Conservation (phyloP, 73 alveolate species). For the Stentor coeruleus region DNA sequence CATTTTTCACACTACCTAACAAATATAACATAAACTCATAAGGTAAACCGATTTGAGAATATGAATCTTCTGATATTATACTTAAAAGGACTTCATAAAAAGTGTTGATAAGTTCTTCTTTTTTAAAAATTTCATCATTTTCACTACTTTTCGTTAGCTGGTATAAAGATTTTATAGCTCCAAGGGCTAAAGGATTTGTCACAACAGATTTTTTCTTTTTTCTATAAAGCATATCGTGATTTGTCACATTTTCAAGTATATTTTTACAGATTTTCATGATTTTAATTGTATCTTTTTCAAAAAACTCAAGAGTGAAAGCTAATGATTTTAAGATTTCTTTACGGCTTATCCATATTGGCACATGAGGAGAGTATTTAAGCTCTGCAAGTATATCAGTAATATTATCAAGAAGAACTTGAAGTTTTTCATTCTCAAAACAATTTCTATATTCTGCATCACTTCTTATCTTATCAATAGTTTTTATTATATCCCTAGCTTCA, state of each 20-base stretch:
- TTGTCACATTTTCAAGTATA: not conserved
- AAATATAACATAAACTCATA: not conserved
- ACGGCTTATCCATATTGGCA: not conserved
- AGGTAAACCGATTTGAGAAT: not conserved
- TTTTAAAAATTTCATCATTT: not conserved
- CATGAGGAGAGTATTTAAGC: not conserved
- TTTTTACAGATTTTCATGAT: not conserved
- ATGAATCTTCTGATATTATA: not conserved
- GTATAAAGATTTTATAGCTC: not conserved
- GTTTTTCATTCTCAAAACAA: not conserved
- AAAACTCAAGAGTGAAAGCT: not conserved
- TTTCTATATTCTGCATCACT: not conserved
- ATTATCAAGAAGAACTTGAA: not conserved
- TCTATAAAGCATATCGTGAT: not conserved
- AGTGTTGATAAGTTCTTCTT: not conserved
- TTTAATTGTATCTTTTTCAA: not conserved
- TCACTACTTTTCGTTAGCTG: not conserved
- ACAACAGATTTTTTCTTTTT: not conserved
- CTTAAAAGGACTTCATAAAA: not conserved
- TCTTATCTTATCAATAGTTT: not conserved
- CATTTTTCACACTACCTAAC: conserved; percentile 7
- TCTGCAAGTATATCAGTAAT: not conserved
- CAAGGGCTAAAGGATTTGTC: not conserved
- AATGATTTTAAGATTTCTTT: not conserved
- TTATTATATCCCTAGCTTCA: not conserved